Evolutionary conservation across 371 early-diverging fungal species (phyloP).

Genomic region (Mortierella sp.): DNA sequence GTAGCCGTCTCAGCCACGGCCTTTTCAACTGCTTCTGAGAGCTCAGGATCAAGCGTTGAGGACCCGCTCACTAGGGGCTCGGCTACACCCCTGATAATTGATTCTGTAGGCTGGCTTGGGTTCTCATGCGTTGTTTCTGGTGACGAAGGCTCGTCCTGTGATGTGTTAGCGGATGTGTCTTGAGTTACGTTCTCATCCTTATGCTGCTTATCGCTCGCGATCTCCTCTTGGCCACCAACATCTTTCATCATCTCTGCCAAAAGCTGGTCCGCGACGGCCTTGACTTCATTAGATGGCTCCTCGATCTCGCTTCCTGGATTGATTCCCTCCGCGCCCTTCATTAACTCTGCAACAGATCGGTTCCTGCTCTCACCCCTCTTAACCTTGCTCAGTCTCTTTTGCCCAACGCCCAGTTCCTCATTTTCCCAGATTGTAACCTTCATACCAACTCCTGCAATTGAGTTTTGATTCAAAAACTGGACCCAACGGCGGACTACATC

Average conservation of each 20-base stretch:
- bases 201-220: conserved; percentile 6
- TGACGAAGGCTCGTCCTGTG: conserved; percentile 26
- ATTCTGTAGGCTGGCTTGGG: conserved; percentile 44
- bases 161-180: background rate
- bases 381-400: conserved; percentile 39
- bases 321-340: conserved; percentile 17
- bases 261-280: conserved; percentile 47
- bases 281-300: conserved; percentile 48
- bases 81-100: conserved; percentile 23
- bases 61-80: conserved; percentile 43
- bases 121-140: conserved; percentile 15
- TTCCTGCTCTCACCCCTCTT: conserved; percentile 55
- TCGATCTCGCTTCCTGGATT: conserved; percentile 7
- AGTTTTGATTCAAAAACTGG: conserved; percentile 78
- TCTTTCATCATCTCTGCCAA: conserved; percentile 54
- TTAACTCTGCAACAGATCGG: conserved; percentile 41
- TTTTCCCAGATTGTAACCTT: conserved; percentile 78
- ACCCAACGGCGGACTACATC: conserved; percentile 85
- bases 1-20: conserved; percentile 34
- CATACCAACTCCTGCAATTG: conserved; percentile 84
- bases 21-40: conserved; percentile 48
- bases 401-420: conserved; percentile 64
- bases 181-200: background rate
- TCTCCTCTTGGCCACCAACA: conserved; percentile 46
- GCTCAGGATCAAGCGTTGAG: conserved; percentile 37